These are phyloP conservation scores for Gryganskiella cystojenkinii DNA, from an alignment of 192 early-diverging fungal species.

Conservation along the genomic window DNA sequence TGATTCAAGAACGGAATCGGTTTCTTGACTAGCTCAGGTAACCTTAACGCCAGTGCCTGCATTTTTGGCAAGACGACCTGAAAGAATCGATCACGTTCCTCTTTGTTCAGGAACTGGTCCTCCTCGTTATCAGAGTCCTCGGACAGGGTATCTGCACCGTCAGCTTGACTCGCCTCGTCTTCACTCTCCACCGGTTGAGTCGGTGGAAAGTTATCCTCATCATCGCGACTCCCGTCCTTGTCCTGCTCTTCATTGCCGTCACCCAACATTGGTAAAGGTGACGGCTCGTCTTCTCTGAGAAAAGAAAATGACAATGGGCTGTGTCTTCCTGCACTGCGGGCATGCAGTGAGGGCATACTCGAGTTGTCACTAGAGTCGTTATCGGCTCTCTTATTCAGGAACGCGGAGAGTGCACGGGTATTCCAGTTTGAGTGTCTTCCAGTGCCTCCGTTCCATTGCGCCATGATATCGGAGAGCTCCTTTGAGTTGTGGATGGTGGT, in stretches of 20 bases:
- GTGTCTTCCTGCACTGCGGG: neutral
- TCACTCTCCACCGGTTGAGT: neutral
- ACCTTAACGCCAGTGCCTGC: slow-evolving; percentile 29
- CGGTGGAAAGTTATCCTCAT: neutral
- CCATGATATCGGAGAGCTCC: slow-evolving; percentile 18
- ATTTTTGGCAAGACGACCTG: slow-evolving; percentile 21
- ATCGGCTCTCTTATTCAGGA: slow-evolving; percentile 25
- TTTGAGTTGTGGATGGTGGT: slow-evolving; percentile 18
- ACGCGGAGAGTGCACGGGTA: slow-evolving; percentile 19
- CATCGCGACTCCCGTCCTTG: neutral
- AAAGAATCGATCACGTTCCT: slow-evolving; percentile 35
- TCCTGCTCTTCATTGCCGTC: neutral
- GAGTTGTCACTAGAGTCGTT: neutral
- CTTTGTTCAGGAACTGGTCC: slow-evolving; percentile 16
- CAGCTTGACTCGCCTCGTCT: neutral
- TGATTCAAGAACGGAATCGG: slow-evolving; percentile 38
- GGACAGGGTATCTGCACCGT: no score
- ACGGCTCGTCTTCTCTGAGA: no score
- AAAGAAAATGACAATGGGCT: neutral
- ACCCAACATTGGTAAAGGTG: neutral
- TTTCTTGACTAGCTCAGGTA: slow-evolving; percentile 43
- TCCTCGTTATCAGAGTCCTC: neutral
- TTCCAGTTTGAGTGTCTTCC: neutral
- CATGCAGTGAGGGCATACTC: neutral
- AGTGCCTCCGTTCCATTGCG: slow-evolving; percentile 21